These are phyloP conservation scores for Phaseolus lunatus DNA, from an alignment of 306 rosid genomes.

Conservation along the genomic window DNA sequence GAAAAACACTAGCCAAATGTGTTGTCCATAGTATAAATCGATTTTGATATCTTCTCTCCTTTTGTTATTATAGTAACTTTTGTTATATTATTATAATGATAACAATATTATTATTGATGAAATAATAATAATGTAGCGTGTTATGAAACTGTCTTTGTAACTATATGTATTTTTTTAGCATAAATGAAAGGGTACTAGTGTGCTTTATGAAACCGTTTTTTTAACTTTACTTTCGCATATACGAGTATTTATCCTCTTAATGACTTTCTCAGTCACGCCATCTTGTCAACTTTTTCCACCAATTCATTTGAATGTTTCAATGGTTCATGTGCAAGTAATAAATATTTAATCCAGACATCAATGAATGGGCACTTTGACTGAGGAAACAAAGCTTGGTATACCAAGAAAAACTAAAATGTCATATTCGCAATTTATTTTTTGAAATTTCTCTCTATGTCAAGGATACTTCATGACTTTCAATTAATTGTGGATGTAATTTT, in stretches of 20 bases:
- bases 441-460: conserved; percentile 3
- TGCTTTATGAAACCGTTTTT: neutral
- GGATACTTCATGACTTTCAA: conserved; percentile 1
- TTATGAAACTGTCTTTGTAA: no score
- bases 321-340: conserved; percentile 20
- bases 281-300: neutral
- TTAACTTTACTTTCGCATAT: neutral
- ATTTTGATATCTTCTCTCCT: no score
- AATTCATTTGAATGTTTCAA: conserved; percentile 43
- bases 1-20: neutral
- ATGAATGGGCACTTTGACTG: conserved; percentile 36
- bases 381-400: conserved; percentile 45
- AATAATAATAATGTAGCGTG: no score
- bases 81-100: no score
- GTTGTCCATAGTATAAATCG: no score
- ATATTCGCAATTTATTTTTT: neutral
- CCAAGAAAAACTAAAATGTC: conserved; percentile 21
- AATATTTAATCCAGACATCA: neutral
- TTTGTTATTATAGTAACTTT: no score
- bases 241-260: neutral
- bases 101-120: no score
- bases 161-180: no score
- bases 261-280: conserved; percentile 6
- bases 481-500: conserved; percentile 24
- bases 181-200: neutral